Evolutionary conservation across 2,329 filamentous ascomycete species (phyloP).

Genomic region (Pochonia chlamydosporia): DNA sequence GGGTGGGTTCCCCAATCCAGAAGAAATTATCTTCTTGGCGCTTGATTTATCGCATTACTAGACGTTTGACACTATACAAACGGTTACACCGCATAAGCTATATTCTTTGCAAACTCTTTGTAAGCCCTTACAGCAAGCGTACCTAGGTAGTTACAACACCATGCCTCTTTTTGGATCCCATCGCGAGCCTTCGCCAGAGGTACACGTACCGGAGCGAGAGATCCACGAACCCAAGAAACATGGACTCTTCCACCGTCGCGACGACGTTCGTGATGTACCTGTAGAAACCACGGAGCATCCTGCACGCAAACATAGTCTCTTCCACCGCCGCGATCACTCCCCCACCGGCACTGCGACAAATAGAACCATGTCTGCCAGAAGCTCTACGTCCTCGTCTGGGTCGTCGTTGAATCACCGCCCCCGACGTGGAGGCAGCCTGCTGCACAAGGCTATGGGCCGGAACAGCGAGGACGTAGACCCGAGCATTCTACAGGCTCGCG

Average conservation of each 20-base stretch:
- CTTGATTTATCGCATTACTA: not conserved
- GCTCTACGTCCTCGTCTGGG: slow-evolving; percentile 11
- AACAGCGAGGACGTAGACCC: slow-evolving; percentile 52
- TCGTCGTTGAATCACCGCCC: slow-evolving; percentile 7
- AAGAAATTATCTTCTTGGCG: not conserved
- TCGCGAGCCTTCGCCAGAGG: slow-evolving; percentile 23
- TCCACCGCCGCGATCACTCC: slow-evolving; percentile 19
- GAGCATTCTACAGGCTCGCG: slow-evolving; percentile 53
- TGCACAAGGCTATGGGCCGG: slow-evolving; percentile 34
- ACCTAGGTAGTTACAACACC: not conserved
- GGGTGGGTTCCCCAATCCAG: too few species aligned
- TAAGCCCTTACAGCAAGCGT: too few species aligned
- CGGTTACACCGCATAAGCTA: too few species aligned
- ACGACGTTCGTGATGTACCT: not conserved
- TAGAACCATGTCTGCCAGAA: slow-evolving; percentile 16
- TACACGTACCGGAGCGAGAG: slow-evolving; percentile 14
- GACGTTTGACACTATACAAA: too few species aligned
- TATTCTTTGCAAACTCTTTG: too few species aligned
- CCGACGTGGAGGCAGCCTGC: slow-evolving; percentile 19
- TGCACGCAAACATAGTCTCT: slow-evolving; percentile 13
- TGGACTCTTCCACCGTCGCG: slow-evolving; percentile 7
- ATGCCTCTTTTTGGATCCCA: slow-evolving; percentile 28
- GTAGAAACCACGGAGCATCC: slow-evolving; percentile 6
- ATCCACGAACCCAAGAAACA: not conserved
- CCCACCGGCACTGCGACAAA: slow-evolving; percentile 13